These are phyloP conservation scores for Alternaria rosae DNA, from an alignment of 2,329 filamentous ascomycete genomes.

Conservation along the genomic window DNA sequence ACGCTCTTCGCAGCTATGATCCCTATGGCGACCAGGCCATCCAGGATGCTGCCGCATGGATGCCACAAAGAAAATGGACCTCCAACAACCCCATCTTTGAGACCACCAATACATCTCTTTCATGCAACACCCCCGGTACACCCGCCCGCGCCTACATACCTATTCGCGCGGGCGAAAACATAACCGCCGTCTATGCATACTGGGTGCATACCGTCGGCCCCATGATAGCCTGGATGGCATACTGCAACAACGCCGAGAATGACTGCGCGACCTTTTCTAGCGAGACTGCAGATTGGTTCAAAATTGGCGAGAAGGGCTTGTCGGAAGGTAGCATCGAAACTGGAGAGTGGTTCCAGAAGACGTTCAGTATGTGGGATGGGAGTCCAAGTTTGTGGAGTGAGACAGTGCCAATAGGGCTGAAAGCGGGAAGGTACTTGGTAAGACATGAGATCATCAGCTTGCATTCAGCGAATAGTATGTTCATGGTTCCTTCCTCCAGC, in stretches of 20 bases:
- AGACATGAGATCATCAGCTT: conserved; percentile 41
- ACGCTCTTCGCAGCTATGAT: conserved; percentile 30
- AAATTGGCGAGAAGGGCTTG: conserved; percentile 37
- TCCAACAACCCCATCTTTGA: conserved; percentile 40
- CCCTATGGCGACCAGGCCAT: conserved; percentile 28
- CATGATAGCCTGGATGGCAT: conserved; percentile 40
- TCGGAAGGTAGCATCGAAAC: conserved; percentile 26
- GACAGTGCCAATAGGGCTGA: conserved; percentile 29
- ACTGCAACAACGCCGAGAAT: conserved; percentile 25
- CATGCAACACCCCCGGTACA: conserved; percentile 40
- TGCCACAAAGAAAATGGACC: conserved; percentile 42
- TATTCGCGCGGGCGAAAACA: conserved; percentile 33
- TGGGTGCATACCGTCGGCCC: conserved; percentile 44
- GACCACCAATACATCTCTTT: conserved; percentile 28
- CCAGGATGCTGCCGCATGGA: conserved; percentile 32
- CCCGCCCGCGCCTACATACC: conserved; percentile 36
- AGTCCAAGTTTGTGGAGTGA: conserved; percentile 36
- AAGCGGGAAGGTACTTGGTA: conserved; percentile 34
- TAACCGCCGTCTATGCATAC: conserved; percentile 38
- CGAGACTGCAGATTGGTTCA: conserved; percentile 34
- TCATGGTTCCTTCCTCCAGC: not conserved
- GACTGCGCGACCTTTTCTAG: conserved; percentile 30
- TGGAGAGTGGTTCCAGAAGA: conserved; percentile 39
- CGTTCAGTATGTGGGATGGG: conserved; percentile 36
- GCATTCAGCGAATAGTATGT: conserved; percentile 32